Percentiles rank a stretch among this genome's conserved stretches.
Evolutionary conservation across 495 filamentous ascomycete species (phyloP).

Genomic region (Trichoderma gamsii): DNA sequence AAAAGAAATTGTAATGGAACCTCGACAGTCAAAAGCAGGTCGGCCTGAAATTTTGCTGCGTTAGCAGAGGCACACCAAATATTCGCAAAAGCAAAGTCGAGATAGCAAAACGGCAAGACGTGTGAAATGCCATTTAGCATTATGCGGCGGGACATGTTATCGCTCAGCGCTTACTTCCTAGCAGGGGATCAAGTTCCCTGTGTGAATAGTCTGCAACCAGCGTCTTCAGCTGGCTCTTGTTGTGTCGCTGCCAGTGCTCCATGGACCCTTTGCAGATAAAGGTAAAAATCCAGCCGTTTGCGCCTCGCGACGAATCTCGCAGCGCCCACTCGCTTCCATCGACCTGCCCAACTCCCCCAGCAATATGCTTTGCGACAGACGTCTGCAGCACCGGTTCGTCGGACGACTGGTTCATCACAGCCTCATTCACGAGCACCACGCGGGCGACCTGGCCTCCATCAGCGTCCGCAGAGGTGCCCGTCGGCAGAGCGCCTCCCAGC

Average conservation of each 20-base stretch:
- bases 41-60: constrained; percentile 28
- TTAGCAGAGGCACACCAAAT: constrained; percentile 19
- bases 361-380: constrained; percentile 36
- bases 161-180: constrained; percentile 27
- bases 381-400: constrained; percentile 40
- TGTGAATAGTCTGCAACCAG: constrained; percentile 39
- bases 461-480: constrained; percentile 18
- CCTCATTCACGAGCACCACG: constrained; percentile 31
- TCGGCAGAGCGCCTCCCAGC: constrained; percentile 22
- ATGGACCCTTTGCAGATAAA: constrained; percentile 46
- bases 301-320: constrained; percentile 31
- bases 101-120: neutral
- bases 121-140: too few relatives aligned
- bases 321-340: constrained; percentile 40
- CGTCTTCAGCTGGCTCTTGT: constrained; percentile 30
- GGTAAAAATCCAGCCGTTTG: constrained; percentile 43
- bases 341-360: constrained; percentile 29
- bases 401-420: constrained; percentile 35
- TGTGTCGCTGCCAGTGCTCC: constrained; percentile 39
- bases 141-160: neutral
- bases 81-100: neutral
- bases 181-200: constrained; percentile 34
- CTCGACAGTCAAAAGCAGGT: constrained; percentile 46
- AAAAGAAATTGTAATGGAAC: constrained; percentile 39
- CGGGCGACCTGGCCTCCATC: constrained; percentile 18